A percentile compares a stretch with the other conserved stretches of the same genome.
phyloP scores from a whole-genome alignment of 2,329 filamentous ascomycete genomes.

The Sporothrix inflata region DNA sequence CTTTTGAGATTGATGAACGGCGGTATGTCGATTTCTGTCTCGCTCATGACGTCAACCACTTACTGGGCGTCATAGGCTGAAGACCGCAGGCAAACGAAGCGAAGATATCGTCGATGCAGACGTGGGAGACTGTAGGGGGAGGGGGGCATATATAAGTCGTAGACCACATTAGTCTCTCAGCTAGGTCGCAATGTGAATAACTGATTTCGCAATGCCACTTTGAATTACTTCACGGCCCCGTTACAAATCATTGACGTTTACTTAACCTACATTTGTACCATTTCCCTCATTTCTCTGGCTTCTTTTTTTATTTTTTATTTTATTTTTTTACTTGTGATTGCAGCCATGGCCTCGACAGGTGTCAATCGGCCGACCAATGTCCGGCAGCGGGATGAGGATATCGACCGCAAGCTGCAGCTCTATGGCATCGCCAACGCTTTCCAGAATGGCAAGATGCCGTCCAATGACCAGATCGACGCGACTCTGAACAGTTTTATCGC shows the following conservation, averaged over 20 bases:
- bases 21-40: neutral
- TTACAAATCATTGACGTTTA: no score
- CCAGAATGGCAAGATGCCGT: slow-evolving; percentile 85
- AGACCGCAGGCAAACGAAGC: neutral
- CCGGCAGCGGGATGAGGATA: slow-evolving; percentile 79
- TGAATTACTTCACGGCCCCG: no score
- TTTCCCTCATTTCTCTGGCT: neutral
- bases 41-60: slow-evolving; percentile 19
- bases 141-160: neutral
- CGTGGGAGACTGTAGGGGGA: neutral
- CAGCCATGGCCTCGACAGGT: slow-evolving; percentile 12
- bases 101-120: neutral
- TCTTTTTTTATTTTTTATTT: neutral
- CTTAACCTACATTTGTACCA: neutral
- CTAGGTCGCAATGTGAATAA: neutral
- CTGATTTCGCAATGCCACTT: no score
- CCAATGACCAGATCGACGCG: slow-evolving; percentile 94
- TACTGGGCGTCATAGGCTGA: neutral
- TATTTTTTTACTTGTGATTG: neutral
- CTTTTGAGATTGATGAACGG: neutral
- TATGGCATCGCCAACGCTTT: slow-evolving; percentile 91
- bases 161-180: neutral
- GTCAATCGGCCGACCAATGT: slow-evolving; percentile 76
- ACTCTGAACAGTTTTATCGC: slow-evolving; percentile 85
- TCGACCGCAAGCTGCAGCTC: slow-evolving; percentile 92